Base-by-base conservation (phyloP, 768 basidiomycete genomes). In the Boletus rex-veris region DNA sequence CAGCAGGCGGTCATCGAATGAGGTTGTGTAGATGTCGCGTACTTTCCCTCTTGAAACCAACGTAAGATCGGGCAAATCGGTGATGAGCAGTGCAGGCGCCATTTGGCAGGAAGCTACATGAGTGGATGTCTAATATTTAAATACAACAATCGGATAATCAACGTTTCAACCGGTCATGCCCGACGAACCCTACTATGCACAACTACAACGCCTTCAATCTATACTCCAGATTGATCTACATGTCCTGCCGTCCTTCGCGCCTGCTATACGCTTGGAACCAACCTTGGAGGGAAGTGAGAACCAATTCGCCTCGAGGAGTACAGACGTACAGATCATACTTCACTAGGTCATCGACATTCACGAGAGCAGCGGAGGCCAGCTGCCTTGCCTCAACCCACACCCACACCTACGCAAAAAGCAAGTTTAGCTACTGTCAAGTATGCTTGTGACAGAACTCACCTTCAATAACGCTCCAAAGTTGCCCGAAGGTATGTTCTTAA, bases 21-120 rank as follows among this genome's bases (percentile, higher is more conserved):
- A 84, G 12, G 83, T 86, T 31, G 80, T 64, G 73, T 99, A 98
- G 66, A 99, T 86, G 71, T 98, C 96, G 52, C 97, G 84, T 19
- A 99, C 97, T 80, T 99, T 99, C 53, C 97, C 97, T 68, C 80
- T 84, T 2, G 92, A 93, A 31, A 98, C 54, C 3, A 98, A 74
- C 24, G 74, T 80, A 47, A 97, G 77, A 24, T 68, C 75, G 18
- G 82, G 81, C 5, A 90, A 73, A 62, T 86, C 62, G 5, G 85
- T 82, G 46, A 78, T 70, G 39, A 80, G 78, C 28, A 87, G 67
- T 8, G 81, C 74, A 35, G 59, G 52, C 21, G 64, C 50, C 68
- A 71, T 71, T 43, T 52, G 41, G 31, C 11, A 18, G 46, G 5
- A 48, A 21, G 51, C 45, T 50, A 44, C 43, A n/a, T n/a, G n/a